Evolutionary conservation across 345 rosid species (phyloP).

Genomic region (Sapria himalayana): DNA sequence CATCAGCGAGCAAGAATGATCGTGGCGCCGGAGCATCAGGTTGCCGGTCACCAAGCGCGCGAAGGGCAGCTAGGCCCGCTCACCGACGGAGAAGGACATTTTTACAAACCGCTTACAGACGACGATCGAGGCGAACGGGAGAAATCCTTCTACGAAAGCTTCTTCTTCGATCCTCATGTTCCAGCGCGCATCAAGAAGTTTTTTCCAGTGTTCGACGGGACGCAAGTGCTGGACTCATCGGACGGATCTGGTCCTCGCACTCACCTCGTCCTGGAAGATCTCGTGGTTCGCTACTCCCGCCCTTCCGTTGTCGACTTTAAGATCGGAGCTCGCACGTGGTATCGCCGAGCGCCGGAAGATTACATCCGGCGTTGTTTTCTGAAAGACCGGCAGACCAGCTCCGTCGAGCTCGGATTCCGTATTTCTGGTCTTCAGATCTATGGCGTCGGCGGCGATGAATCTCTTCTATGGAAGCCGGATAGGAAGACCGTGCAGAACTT

Average conservation of each 20-base stretch:
- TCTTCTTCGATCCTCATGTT: conserved; percentile 29
- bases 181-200: conserved; percentile 45
- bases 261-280: conserved; percentile 54
- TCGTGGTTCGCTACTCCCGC: conserved; percentile 13
- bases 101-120: conserved; percentile 78
- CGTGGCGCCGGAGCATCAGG: conserved; percentile 78
- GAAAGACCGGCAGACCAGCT: conserved; percentile 44
- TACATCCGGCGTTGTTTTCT: conserved; percentile 37
- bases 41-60: conserved; percentile 68
- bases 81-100: conserved; percentile 55
- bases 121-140: conserved; percentile 54
- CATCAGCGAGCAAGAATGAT: too few relatives aligned
- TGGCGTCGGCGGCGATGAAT: conserved; percentile 16
- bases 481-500: conserved; percentile 27
- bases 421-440: conserved; percentile 53
- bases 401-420: conserved; percentile 45
- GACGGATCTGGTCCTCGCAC: conserved; percentile 44
- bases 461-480: conserved; percentile 45
- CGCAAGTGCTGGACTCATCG: conserved; percentile 50
- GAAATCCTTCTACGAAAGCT: conserved; percentile 47
- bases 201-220: conserved; percentile 60
- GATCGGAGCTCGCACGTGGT: conserved; percentile 95
- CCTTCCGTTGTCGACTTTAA: conserved; percentile 75
- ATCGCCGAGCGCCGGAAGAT: conserved; percentile 54
- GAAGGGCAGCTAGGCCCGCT: conserved; percentile 59